These are phyloP conservation scores for Stagonosporopsis cucurbitacearum DNA, from an alignment of 2,329 filamentous ascomycete species.

Conservation along the genomic window DNA sequence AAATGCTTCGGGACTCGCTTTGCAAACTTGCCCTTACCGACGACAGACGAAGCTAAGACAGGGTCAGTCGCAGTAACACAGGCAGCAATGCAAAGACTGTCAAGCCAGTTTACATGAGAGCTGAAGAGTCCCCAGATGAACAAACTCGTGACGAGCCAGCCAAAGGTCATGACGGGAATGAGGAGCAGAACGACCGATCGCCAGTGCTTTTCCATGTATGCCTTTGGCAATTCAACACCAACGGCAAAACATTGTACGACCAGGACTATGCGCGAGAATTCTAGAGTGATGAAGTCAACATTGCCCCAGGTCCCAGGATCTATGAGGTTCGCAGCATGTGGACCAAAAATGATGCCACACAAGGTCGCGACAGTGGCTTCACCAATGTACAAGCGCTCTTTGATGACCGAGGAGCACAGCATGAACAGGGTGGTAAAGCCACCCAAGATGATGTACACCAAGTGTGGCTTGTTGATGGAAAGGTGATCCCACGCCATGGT, in stretches of 20 bases:
- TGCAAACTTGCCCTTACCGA: constrained; percentile 98
- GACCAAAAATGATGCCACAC: constrained; percentile 87
- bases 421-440: constrained; percentile 98
- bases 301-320: constrained; percentile 79
- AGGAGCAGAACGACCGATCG: constrained; percentile 86
- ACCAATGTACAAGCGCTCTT: constrained; percentile 97
- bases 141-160: constrained; percentile 90
- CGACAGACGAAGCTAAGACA: constrained; percentile 94
- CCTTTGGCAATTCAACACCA: constrained; percentile 86
- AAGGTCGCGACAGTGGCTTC: constrained; percentile 94
- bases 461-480: constrained; percentile 88
- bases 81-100: constrained; percentile 84
- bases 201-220: constrained; percentile 99
- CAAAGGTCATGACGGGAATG: constrained; percentile 95
- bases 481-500: constrained; percentile 80
- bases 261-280: constrained; percentile 87
- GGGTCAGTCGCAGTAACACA: constrained; percentile 98
- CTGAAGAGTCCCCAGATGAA: constrained; percentile 92
- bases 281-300: constrained; percentile 83
- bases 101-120: constrained; percentile 80
- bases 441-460: constrained; percentile 98
- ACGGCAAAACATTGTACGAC: constrained; percentile 94
- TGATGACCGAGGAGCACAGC: constrained; percentile 97
- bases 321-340: constrained; percentile 81
- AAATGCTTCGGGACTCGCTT: constrained; percentile 97